Conservation (phyloP, 1,284 basidiomycete genomes). For the Papiliotrema nemorosa region DNA sequence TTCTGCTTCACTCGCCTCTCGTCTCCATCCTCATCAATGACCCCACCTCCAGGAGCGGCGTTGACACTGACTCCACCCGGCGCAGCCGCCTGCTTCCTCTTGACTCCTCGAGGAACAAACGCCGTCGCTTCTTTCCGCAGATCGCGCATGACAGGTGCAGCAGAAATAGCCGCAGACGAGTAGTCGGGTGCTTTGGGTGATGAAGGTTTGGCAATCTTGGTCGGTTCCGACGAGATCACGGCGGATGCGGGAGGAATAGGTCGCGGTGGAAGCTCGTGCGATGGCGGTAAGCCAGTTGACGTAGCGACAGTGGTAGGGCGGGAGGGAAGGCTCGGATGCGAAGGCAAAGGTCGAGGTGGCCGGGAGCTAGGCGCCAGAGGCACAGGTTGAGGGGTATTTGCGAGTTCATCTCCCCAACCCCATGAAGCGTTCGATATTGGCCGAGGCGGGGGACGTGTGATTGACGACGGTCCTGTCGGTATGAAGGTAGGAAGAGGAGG, state of each 20-base stretch:
- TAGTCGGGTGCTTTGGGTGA: conserved; percentile 13
- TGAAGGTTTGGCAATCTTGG: background rate
- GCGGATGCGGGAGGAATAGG: conserved; percentile 12
- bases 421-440: background rate
- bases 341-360: conserved; percentile 16
- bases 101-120: conserved; percentile 65
- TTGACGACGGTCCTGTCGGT: background rate
- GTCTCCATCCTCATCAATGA: conserved; percentile 40
- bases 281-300: conserved; percentile 41
- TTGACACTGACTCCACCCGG: conserved; percentile 23
- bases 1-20: conserved; percentile 13
- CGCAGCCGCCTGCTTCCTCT: conserved; percentile 29
- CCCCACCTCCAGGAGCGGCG: conserved; percentile 39
- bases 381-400: conserved; percentile 6
- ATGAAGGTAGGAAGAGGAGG: background rate
- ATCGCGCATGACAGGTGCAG: conserved; percentile 79
- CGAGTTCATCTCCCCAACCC: conserved; percentile 1
- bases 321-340: too few species aligned
- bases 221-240: conserved; percentile 7
- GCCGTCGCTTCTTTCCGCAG: conserved; percentile 86
- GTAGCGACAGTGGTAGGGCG: conserved; percentile 17
- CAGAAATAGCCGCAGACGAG: conserved; percentile 63
- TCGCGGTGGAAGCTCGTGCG: conserved; percentile 23
- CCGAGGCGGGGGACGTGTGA: background rate
- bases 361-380: background rate